phyloP scores from a whole-genome alignment of 2,329 filamentous ascomycete genomes.

The Fusarium nurragi region DNA sequence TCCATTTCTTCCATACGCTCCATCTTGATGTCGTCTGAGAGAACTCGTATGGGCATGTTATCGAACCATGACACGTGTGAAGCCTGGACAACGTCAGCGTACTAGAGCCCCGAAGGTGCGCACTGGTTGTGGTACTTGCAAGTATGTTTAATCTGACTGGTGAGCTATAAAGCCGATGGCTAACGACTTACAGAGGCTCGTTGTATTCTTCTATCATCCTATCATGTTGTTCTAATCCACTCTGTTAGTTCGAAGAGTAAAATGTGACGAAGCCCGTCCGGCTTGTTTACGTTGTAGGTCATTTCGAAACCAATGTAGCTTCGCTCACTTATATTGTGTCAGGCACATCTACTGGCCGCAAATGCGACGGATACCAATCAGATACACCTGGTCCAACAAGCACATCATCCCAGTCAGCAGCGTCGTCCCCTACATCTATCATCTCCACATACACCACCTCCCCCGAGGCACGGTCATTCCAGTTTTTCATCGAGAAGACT shows the following conservation, averaged over 20 bases:
- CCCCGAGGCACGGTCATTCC: slow-evolving; percentile 12
- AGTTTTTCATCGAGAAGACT: slow-evolving; percentile 28
- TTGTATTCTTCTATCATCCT: rapidly evolving
- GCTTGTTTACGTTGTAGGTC: slow-evolving; percentile 13
- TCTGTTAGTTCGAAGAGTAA: slow-evolving; percentile 11
- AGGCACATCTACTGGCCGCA: slow-evolving; percentile 26
- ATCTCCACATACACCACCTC: neutral
- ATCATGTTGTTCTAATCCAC: neutral
- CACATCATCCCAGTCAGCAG: neutral
- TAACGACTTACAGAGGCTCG: slow-evolving; percentile 12
- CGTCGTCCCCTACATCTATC: neutral
- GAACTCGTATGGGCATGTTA: neutral
- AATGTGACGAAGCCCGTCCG: slow-evolving; percentile 22
- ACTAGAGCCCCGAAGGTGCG: slow-evolving; percentile 9
- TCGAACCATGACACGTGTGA: slow-evolving; percentile 20
- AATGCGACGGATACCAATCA: slow-evolving; percentile 15
- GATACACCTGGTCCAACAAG: neutral
- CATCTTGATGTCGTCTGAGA: neutral
- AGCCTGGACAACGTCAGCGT: slow-evolving; percentile 14
- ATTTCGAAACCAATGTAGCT: rapidly evolving
- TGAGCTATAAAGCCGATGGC: rapidly evolving
- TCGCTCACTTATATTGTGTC: neutral
- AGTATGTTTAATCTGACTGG: neutral
- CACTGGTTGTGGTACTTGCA: slow-evolving; percentile 26
- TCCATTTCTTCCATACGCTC: neutral